Conservation (phyloP, 345 rosid genomes). For the Populus euphratica region DNA sequence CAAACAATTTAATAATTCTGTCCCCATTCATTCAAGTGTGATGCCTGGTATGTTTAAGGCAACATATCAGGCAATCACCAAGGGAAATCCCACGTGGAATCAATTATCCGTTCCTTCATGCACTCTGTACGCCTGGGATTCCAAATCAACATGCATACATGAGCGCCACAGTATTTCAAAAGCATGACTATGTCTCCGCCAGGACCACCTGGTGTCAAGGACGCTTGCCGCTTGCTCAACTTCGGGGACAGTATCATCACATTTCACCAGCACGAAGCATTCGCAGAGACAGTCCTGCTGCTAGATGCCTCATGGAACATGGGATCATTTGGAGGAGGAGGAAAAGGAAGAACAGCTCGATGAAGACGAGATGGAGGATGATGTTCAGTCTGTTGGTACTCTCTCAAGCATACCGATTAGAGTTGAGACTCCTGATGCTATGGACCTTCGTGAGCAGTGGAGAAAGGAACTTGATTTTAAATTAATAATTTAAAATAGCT, state of each 20-base stretch:
- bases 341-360: too few species aligned
- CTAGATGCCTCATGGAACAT: conserved; percentile 61
- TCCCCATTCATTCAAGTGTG: conserved; percentile 69
- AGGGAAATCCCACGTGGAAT: conserved; percentile 88
- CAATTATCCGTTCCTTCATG: conserved; percentile 48
- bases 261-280: conserved; percentile 94
- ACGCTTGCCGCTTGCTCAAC: conserved; percentile 79
- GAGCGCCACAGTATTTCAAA: conserved; percentile 93
- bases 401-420: too few species aligned
- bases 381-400: too few species aligned
- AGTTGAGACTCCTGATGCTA: too few species aligned
- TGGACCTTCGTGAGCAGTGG: too few species aligned
- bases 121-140: conserved; percentile 68
- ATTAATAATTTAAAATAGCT: too few species aligned
- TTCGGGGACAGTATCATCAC: conserved; percentile 93
- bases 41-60: conserved; percentile 80
- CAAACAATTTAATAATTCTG: neutral
- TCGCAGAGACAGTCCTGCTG: conserved; percentile 87
- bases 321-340: conserved; percentile 32
- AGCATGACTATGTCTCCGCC: conserved; percentile 85
- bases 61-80: conserved; percentile 77
- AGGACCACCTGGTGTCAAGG: conserved; percentile 78
- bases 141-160: conserved; percentile 79
- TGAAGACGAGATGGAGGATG: too few species aligned
- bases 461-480: too few species aligned